phyloP scores from a whole-genome alignment of 768 basidiomycete genomes.

The Auricularia sp. region DNA sequence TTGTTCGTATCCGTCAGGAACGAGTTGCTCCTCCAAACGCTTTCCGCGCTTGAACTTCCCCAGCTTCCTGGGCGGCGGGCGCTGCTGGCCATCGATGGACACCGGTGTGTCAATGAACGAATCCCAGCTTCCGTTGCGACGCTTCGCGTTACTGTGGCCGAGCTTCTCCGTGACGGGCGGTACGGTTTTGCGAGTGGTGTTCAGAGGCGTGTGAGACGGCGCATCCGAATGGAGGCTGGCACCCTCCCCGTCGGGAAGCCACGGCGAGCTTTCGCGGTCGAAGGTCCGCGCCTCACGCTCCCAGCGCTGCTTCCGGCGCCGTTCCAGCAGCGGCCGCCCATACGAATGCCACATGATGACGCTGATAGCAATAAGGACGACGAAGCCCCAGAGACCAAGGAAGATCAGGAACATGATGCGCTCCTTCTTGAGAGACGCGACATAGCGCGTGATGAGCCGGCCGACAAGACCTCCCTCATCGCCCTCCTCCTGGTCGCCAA shows the following conservation, averaged over 20 bases:
- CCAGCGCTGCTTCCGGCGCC: slow-evolving; percentile 39
- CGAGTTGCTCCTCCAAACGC: not conserved
- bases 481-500: slow-evolving; percentile 50
- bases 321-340: slow-evolving; percentile 37
- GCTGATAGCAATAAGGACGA: slow-evolving; percentile 67
- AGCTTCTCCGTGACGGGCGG: slow-evolving; percentile 14
- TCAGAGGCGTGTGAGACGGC: slow-evolving; percentile 11
- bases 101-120: slow-evolving; percentile 7
- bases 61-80: not conserved
- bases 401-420: slow-evolving; percentile 77
- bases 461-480: slow-evolving; percentile 54
- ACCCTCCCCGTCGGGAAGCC: slow-evolving; percentile 26
- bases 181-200: no score
- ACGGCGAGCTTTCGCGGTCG: slow-evolving; percentile 33
- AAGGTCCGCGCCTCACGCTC: slow-evolving; percentile 35
- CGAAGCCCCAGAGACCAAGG: slow-evolving; percentile 71
- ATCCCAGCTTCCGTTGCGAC: slow-evolving; percentile 16
- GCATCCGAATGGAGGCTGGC: slow-evolving; percentile 35
- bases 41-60: not conserved
- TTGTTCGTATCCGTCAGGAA: not conserved
- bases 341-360: slow-evolving; percentile 68
- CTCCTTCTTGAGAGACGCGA: slow-evolving; percentile 63
- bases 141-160: slow-evolving; percentile 10
- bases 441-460: slow-evolving; percentile 63
- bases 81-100: not conserved